These are phyloP conservation scores for Trichophyton equinum DNA, from an alignment of 2,329 filamentous ascomycete species.

Conservation along the genomic window DNA sequence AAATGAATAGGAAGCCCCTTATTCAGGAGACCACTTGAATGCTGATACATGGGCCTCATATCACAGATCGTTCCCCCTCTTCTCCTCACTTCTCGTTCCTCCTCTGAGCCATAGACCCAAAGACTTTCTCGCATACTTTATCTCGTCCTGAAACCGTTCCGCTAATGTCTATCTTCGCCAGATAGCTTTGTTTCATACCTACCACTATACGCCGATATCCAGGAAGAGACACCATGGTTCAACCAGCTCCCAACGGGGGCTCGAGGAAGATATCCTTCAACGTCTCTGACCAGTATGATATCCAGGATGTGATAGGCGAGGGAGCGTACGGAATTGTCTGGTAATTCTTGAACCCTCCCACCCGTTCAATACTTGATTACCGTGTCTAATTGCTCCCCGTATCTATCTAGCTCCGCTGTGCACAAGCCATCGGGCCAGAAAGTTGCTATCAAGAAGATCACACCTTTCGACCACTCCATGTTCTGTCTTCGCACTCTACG, in stretches of 20 bases:
- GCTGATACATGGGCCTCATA: neutral
- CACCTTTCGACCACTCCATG: conserved; percentile 97
- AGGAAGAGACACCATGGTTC: conserved; percentile 26
- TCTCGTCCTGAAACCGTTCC: neutral
- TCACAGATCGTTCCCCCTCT: neutral
- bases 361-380: neutral
- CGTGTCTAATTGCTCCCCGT: neutral
- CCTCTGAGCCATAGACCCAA: neutral
- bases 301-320: conserved; percentile 97
- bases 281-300: conserved; percentile 98
- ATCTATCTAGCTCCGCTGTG: conserved; percentile 62
- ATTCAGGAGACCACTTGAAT: neutral
- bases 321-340: conserved; percentile 97
- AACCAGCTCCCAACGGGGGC: conserved; percentile 40
- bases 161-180: neutral
- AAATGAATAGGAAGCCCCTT: neutral
- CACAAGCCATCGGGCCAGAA: conserved; percentile 98
- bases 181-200: neutral
- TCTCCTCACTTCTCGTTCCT: neutral
- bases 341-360: conserved; percentile 42
- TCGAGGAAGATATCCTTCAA: conserved; percentile 98
- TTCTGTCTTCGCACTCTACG: conserved; percentile 91
- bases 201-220: neutral
- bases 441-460: conserved; percentile 99
- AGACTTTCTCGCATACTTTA: neutral